phyloP scores from a whole-genome alignment of 179 eudicot genomes.

The Spergularia azorica region DNA sequence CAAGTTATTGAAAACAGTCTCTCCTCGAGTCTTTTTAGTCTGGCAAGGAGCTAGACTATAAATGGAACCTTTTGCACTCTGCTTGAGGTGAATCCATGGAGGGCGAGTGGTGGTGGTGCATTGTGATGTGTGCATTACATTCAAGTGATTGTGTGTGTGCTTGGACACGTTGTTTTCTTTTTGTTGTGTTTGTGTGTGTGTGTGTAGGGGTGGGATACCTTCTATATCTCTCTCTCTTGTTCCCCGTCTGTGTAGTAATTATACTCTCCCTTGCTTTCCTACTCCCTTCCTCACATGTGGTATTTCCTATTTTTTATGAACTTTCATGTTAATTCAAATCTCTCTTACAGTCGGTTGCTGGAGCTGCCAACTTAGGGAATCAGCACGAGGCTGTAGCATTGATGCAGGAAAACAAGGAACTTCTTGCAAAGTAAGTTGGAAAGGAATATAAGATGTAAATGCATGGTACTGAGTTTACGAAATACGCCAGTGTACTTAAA shows the following conservation, averaged over 20 bases:
- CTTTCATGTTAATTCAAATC: background rate
- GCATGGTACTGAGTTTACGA: background rate
- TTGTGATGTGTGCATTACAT: too few species aligned
- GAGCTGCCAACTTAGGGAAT: background rate
- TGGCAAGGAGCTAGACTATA: background rate
- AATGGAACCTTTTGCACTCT: too few species aligned
- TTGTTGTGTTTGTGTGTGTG: too few species aligned
- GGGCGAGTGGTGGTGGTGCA: too few species aligned
- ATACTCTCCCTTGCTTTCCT: background rate
- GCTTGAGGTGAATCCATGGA: too few species aligned
- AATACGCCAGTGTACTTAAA: background rate
- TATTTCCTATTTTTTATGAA: background rate
- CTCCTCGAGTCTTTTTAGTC: background rate
- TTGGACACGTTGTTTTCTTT: too few species aligned
- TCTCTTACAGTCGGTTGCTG: constrained; percentile 10
- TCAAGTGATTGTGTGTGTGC: too few species aligned
- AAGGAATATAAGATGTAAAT: background rate
- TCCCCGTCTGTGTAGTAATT: background rate
- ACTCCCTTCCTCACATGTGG: background rate
- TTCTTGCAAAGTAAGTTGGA: constrained; percentile 17
- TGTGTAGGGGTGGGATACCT: too few species aligned
- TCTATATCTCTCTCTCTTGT: too few species aligned
- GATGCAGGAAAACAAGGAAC: constrained; percentile 16
- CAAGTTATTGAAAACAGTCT: too few species aligned
- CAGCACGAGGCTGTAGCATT: constrained; percentile 3